Evolutionary conservation across 1,139 yeast genomes (phyloP).

Genomic region (Suhomyces atakaporum): DNA sequence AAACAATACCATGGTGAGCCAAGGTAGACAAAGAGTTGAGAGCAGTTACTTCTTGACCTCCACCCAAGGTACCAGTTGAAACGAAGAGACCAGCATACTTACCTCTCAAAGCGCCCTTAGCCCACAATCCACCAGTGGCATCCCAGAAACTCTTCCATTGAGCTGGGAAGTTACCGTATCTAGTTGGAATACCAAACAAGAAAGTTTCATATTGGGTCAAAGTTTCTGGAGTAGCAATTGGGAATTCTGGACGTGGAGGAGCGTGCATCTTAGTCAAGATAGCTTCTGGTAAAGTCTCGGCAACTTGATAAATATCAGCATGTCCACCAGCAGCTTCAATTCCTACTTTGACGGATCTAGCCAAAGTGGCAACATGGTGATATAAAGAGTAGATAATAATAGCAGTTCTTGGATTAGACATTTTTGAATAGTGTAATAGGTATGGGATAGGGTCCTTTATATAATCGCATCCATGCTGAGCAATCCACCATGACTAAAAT

Average conservation of each 20-base stretch:
- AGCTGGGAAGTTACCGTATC: constrained; percentile 80
- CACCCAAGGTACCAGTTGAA: constrained; percentile 81
- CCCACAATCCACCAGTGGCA: constrained; percentile 83
- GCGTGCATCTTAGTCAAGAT: constrained; percentile 59
- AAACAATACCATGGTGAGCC: constrained; percentile 79
- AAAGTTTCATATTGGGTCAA: constrained; percentile 70
- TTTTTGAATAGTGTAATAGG: neutral
- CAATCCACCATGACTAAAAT: neutral
- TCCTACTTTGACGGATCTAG: constrained; percentile 71
- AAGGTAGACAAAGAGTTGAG: constrained; percentile 66
- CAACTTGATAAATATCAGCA: constrained; percentile 74
- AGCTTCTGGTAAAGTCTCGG: constrained; percentile 75
- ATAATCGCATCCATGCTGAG: neutral
- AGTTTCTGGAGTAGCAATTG: constrained; percentile 64
- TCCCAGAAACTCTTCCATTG: constrained; percentile 86
- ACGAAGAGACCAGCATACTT: constrained; percentile 77
- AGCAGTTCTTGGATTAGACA: constrained; percentile 33
- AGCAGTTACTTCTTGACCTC: constrained; percentile 78
- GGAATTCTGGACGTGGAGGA: constrained; percentile 66
- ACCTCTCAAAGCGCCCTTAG: constrained; percentile 69
- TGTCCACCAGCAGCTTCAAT: constrained; percentile 71
- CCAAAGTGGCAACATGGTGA: constrained; percentile 73
- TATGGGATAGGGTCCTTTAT: no score
- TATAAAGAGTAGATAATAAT: constrained; percentile 81
- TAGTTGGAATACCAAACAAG: constrained; percentile 80